Base-by-base conservation (phyloP, 2,329 filamentous ascomycete genomes). In the Fusarium austroafricanum region DNA sequence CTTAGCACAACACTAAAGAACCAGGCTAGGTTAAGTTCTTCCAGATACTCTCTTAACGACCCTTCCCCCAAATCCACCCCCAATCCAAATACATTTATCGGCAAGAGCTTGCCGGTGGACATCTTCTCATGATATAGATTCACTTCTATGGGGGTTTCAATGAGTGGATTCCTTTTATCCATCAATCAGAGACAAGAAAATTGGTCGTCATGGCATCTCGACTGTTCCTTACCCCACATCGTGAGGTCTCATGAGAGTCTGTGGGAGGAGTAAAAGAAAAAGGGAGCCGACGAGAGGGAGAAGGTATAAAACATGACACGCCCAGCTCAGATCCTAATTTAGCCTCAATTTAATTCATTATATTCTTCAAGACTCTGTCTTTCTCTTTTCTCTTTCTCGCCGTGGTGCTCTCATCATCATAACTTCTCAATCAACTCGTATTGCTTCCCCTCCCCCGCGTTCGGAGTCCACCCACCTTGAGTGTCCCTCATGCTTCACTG, bases 211-310 rank as follows among this genome's bases (percentile, higher is more conserved):
- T 66, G 66, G 59, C 52, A 58, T 63, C 67, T 66, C 51, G 60
- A 57, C 54, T 44, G 37, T 61, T 67, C 43, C 29, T 20, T 70
- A 72, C 70, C 47, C 71, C 71, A 72, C 70, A 70, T 65, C 29
- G 38, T 57, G 54, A 62, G 50, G 65, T 68, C 66, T 68, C 66
- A 68, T 68, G 66, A 68, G 66, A 45, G 55, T 47, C 40, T 29
- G 18, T 17, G 39, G 31, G 45, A 49, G 45, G 45, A 50, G 10
- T 26, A 26, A 26, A 26, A 26, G 15, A 20, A 35, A 50, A 39
- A 40, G 46, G 29, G 23, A 35, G 26, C 46, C 33, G 23, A 18
- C 33, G 12, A 21, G 29, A 28, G n/a, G 10, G 14, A 14, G 12
- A 57, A 51, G 33, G 47, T 72, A 73, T 72, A 72, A 71, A 72